phyloP scores from a whole-genome alignment of 768 basidiomycete genomes.

The Paxillus rubicundulus region DNA sequence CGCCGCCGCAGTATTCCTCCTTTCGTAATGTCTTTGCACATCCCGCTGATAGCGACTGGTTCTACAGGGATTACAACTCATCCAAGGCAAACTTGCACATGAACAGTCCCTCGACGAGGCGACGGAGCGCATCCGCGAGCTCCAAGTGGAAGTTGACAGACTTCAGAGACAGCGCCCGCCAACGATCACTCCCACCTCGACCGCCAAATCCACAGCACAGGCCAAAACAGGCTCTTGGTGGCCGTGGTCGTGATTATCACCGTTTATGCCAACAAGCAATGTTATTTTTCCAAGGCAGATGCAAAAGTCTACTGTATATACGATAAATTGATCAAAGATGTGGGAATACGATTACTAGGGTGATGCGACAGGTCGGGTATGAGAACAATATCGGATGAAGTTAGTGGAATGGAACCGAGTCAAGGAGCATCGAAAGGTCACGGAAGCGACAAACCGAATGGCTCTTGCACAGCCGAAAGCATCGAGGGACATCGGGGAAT shows the following conservation, averaged over 20 bases:
- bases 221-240: constrained; percentile 22
- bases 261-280: neutral
- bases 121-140: constrained; percentile 42
- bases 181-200: neutral
- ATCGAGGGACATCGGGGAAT: neutral
- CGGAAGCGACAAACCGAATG: neutral
- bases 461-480: neutral
- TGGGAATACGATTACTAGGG: neutral
- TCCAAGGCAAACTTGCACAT: constrained; percentile 60
- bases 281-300: neutral
- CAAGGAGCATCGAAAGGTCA: neutral
- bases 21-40: neutral
- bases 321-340: neutral
- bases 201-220: constrained; percentile 1
- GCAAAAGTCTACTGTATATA: constrained; percentile 14
- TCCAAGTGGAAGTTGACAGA: constrained; percentile 58
- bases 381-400: neutral
- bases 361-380: neutral
- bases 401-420: neutral
- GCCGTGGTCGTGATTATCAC: constrained; percentile 6
- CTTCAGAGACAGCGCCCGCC: constrained; percentile 25
- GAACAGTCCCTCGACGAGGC: constrained; percentile 71
- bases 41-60: constrained; percentile 13
- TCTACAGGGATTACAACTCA: constrained; percentile 61
- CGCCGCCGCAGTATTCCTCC: constrained; percentile 9